Evolutionary conservation across 352 stramenopile genomes (phyloP), one percentile per base, ranked within the genome.

Genomic region (Phytophthora idaei): DNA sequence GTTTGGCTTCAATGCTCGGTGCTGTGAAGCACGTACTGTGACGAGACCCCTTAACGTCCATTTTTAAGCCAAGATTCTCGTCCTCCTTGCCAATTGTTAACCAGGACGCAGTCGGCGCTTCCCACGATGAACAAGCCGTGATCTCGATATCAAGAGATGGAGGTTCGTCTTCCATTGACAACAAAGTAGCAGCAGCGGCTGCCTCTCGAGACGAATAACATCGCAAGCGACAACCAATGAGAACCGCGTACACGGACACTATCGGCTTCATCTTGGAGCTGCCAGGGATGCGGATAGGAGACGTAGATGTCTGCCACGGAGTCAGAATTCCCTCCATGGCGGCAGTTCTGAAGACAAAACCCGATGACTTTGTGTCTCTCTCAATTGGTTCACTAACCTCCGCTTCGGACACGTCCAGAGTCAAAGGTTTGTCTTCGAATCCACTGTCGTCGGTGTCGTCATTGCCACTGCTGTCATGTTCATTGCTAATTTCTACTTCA

Each of bases 251-350:
- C 0, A 78, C 67, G 0, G 62, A 45, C 1, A 32, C 17, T 44
- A 57, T 50, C 11, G 63, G 32, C 44, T 71, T 74, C 39, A 76
- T 52, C 39, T 76, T 74, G 7, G 67, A 68, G 10, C 54, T 71
- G 29, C 54, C 61, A 55, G 49, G 69, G 5, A 68, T 29, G 1
- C 53, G 71, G 12, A 69, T 78, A 0, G 51, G 57, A 29, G 52
- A 61, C 21, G 50, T 61, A 15, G 61, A 74, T 0, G 57, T 65
- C 12, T 76, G 69, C 72, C 80, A 87, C 5, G 65, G 71, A 4
- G 60, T 86, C 12, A 93, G 34, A 0, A 71, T 37, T 11, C 85
- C 85, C 51, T 92, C 81, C 67, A 93, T 90, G 0, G 70, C 67
- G 12, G 80, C 82, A 0, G 57, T 62, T 28, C 64, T 50, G 9